A percentile compares a stretch with the other conserved stretches of the same genome.
Conservation (phyloP, 169 alveolate genomes). For the Babesia sp. region DNA sequence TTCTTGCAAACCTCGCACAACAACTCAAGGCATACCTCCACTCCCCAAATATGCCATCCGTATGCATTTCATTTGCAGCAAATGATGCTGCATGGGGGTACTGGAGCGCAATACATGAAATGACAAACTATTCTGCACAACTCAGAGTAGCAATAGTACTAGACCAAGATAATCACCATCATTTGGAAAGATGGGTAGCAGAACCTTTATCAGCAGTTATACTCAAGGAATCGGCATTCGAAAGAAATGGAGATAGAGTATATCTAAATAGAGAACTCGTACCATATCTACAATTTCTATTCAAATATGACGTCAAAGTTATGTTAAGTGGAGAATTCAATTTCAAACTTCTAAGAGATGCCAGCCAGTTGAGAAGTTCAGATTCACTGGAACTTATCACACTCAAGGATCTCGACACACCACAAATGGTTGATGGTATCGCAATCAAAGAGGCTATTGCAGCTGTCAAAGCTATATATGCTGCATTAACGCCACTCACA, state of each 20-base stretch:
- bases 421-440: conserved; percentile 17
- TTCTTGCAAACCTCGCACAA: conserved; percentile 45
- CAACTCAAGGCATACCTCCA: conserved; percentile 26
- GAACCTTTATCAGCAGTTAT: conserved; percentile 58
- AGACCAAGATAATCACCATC: conserved; percentile 15
- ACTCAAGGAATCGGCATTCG: conserved; percentile 18
- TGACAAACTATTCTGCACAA: conserved; percentile 38
- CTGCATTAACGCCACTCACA: conserved; percentile 46
- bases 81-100: conserved; percentile 42
- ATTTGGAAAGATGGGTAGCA: conserved; percentile 48
- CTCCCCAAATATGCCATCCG: conserved; percentile 49
- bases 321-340: conserved; percentile 36
- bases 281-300: conserved; percentile 1
- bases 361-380: conserved; percentile 4
- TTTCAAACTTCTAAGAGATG: conserved; percentile 22
- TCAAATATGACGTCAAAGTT: conserved; percentile 33
- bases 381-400: conserved; percentile 26
- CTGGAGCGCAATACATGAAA: conserved; percentile 58
- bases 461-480: conserved; percentile 20
- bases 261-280: neutral
- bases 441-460: conserved; percentile 32
- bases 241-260: conserved; percentile 2
- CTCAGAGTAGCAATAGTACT: conserved; percentile 41
- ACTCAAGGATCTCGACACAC: conserved; percentile 18
- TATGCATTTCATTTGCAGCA: conserved; percentile 31